Percentiles rank a stretch among this genome's conserved stretches.
phyloP scores from a whole-genome alignment of 2,329 filamentous ascomycete species.

The Hirsutella minnesotensis region DNA sequence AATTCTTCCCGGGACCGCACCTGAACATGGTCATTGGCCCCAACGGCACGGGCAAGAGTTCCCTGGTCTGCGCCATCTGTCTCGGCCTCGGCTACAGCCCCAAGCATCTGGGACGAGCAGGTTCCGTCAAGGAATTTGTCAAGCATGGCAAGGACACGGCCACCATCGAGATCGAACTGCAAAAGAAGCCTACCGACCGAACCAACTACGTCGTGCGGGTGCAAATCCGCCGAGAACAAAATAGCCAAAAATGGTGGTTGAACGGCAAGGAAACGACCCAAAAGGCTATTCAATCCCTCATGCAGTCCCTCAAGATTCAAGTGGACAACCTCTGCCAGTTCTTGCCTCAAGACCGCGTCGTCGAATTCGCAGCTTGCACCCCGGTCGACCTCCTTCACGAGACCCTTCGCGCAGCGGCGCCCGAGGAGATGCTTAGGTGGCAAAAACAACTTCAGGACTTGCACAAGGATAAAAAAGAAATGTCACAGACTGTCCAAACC shows the following conservation, averaged over 20 bases:
- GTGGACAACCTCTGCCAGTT: conserved; percentile 98
- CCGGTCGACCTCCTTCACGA: conserved; percentile 73
- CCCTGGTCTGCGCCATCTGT: conserved; percentile 92
- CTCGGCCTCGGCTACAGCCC: conserved; percentile 79
- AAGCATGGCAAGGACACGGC: conserved; percentile 75
- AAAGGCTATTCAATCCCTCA: conserved; percentile 55
- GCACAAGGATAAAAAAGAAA: conserved; percentile 53
- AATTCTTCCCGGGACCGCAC: conserved; percentile 83
- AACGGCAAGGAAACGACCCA: conserved; percentile 53
- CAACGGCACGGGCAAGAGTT: conserved; percentile 98
- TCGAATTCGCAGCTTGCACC: conserved; percentile 78
- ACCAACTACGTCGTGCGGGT: conserved; percentile 65
- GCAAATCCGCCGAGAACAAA: conserved; percentile 70
- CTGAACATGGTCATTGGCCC: conserved; percentile 98
- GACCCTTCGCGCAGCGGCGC: conserved; percentile 80
- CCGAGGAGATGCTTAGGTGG: conserved; percentile 66
- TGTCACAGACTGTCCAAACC: conserved; percentile 44
- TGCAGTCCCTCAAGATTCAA: conserved; percentile 70
- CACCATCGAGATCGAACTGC: conserved; percentile 82
- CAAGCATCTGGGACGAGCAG: conserved; percentile 73
- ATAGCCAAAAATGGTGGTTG: conserved; percentile 67
- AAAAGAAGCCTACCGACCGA: conserved; percentile 44
- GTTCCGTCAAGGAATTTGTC: conserved; percentile 78
- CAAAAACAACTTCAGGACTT: conserved; percentile 64
- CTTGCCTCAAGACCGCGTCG: conserved; percentile 87